Base-by-base conservation (phyloP, 2,329 filamentous ascomycete species). In the Verticillium zaregamsianum region DNA sequence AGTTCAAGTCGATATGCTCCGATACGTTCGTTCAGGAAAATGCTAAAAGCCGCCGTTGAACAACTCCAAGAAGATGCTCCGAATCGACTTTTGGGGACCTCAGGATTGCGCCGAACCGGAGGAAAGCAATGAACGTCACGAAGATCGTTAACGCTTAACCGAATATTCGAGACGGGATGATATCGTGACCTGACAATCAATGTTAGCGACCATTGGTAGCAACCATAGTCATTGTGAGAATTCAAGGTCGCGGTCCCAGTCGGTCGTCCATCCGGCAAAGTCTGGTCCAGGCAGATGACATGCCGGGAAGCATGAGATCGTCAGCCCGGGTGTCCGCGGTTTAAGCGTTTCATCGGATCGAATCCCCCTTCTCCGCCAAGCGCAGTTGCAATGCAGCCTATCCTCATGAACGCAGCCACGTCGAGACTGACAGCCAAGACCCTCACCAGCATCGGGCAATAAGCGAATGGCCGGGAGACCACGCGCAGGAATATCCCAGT, bases 131-230 rank as follows among this genome's bases (percentile, higher is more conserved):
- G 60, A 56, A 55, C 62, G 59, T 59, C 61, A 49, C 57, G 60
- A 58, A 52, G 39, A 59, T 32, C 58, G 23, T 60, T 25, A 59
- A 62, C 55, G 74, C 69, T 72, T 71, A 74, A 75, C 71, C 73
- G 70, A 68, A 66, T 68, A 76, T 76, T 74, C 72, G 52, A 62
- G 55, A 62, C 52, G 58, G 62, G 62, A 58, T 55, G 49, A 64
- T 60, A 40, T 59, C 61, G 59, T 62, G 60, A 64, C 63, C 63
- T 56, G 62, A 62, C 3, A 64, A 56, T 49, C 54, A 59, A 59
- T 58, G 54, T 65, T 59, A 65, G 64, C 56, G 49, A 55, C n/a
- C 9, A 23, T 23, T 35, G 9, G 33, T 1, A 9, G 3, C 33
- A 35, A 35, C 9, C 9, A 2, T 5, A 11, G 33, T 14, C 33